Evolutionary conservation across 2,329 filamentous ascomycete species (phyloP), one percentile per base, ranked within the genome.

Genomic region (Neurospora sp.): DNA sequence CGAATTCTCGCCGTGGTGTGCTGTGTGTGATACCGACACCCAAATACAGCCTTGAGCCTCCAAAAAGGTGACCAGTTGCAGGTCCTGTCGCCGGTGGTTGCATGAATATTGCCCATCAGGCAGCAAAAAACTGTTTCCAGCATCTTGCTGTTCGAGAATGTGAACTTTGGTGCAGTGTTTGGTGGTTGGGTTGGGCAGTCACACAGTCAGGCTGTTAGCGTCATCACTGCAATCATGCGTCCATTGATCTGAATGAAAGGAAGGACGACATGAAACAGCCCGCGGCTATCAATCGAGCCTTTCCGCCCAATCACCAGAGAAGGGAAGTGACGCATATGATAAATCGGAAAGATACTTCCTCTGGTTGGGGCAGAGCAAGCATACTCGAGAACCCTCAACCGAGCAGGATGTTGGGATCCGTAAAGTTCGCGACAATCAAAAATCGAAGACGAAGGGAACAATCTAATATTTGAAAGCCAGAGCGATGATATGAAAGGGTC

Each of bases 241-340:
- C 70, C 46, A 33, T 28, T 28, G 28, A 28, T 57, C 12, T 57
- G 46, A 28, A 57, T 57, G 46, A 70, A 62, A 70, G 68, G 68
- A 69, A 69, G 70, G 70, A 33, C 69, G 73, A 71, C 72, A 72
- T 76, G 74, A 76, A 76, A 76, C 74, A 72, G 12, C 46, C 41
- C 19, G 72, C 70, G 69, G 71, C 70, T 72, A 67, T 57, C 70
- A 19, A 4, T 70, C 52, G 65, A 71, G 66, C 68, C 68, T 71
- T 65, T 67, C 68, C 69, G 69, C 69, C 71, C 74, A 75, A 74
- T 73, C 46, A 57, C 46, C 46, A 17, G n/a, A 5, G n/a, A 57
- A 57, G 6, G 43, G 46, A 57, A 33, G 19, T 33, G 46, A 17
- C 19, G 46, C 46, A 57, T 57, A 57, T 57, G 46, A 57, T 57